Conservation (phyloP, 306 rosid species). For the Vicia faba region DNA sequence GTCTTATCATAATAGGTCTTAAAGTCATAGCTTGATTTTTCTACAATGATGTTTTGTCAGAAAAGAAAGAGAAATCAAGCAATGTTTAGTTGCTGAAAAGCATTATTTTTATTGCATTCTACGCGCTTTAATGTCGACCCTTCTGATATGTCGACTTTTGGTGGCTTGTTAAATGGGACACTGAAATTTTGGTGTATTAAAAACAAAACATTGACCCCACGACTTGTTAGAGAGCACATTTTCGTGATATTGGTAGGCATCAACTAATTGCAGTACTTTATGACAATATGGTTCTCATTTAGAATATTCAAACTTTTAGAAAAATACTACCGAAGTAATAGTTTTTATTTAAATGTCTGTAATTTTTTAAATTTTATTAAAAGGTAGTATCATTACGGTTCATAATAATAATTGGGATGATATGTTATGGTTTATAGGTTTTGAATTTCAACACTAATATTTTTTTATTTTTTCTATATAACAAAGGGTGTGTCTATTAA, state of each 20-base stretch:
- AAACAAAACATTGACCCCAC: constrained; percentile 29
- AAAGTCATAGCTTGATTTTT: constrained; percentile 9
- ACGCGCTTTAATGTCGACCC: constrained; percentile 35
- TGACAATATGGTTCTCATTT: no score
- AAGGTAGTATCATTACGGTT: no score
- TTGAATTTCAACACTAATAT: no score
- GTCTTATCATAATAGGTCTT: neutral
- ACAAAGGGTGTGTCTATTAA: no score
- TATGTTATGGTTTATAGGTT: no score
- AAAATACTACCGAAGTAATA: no score
- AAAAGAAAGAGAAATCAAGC: neutral
- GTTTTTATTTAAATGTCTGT: no score
- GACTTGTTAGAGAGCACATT: neutral
- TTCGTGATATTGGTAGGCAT: neutral
- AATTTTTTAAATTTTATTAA: no score
- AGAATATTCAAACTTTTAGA: no score
- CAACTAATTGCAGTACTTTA: neutral
- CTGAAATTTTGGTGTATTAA: constrained; percentile 28
- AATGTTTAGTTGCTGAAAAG: constrained; percentile 1
- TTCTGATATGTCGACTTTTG: constrained; percentile 29
- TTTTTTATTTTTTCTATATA: no score
- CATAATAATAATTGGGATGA: no score
- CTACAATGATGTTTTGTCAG: constrained; percentile 22
- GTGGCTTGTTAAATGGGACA: constrained; percentile 32
- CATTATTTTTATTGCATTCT: constrained; percentile 14